Conservation (phyloP, 805 yeast genomes). For the Hanseniaspora mollemarum region DNA sequence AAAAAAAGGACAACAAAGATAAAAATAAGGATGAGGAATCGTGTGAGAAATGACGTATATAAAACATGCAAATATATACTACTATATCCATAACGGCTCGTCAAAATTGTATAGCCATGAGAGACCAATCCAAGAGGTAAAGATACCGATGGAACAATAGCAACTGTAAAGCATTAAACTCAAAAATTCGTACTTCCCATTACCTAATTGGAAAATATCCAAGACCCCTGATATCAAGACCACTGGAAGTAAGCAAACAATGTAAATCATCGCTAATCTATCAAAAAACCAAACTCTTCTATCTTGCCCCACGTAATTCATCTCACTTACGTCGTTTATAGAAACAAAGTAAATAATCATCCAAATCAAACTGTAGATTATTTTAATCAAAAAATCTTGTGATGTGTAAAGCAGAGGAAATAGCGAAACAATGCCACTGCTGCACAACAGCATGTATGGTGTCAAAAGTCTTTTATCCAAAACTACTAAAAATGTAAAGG, state of each 20-base stretch:
- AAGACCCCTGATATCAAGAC: constrained; percentile 38
- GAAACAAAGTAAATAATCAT: constrained; percentile 63
- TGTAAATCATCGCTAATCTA: constrained; percentile 54
- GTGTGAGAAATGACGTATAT: background rate
- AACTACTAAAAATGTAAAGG: constrained; percentile 65
- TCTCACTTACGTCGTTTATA: constrained; percentile 53
- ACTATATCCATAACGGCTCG: constrained; percentile 50
- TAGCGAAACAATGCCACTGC: constrained; percentile 75
- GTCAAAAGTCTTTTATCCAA: constrained; percentile 60
- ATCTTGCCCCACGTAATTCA: constrained; percentile 30
- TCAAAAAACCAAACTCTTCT: constrained; percentile 56
- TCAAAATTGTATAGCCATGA: constrained; percentile 81
- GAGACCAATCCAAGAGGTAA: constrained; percentile 78
- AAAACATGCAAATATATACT: background rate
- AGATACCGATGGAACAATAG: constrained; percentile 75
- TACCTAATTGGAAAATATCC: constrained; percentile 40
- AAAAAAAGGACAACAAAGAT: background rate
- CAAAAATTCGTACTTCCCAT: constrained; percentile 55
- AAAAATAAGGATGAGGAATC: background rate
- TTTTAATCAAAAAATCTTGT: constrained; percentile 68
- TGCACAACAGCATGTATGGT: constrained; percentile 58
- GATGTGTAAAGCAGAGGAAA: constrained; percentile 78
- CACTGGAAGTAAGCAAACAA: constrained; percentile 56
- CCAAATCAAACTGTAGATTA: constrained; percentile 73
- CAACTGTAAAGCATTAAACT: constrained; percentile 73